Base-by-base conservation (phyloP, 164 flowering plant genomes). In the Aristolochia fimbriata region DNA sequence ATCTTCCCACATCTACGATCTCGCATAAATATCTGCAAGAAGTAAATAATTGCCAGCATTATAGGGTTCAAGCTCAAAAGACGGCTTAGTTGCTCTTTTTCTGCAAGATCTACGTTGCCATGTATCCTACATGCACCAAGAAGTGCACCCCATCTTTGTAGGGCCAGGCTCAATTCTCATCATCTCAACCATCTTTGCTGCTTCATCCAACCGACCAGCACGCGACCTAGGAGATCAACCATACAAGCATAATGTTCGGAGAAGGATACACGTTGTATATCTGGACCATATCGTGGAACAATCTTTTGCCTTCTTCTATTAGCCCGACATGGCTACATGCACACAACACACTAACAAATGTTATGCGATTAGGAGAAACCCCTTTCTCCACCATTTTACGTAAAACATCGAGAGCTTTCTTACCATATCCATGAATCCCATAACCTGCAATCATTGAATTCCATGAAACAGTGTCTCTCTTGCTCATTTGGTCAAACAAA, bases 401-500 rank as follows among this genome's bases (percentile, higher is more conserved):
- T 4, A 68, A 68, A 33, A 58, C 41, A 4, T 13, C 43, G 59
- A 63, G 53, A 8, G 67, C 66, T 47, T 63, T 41, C 37, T 37
- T 24, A 43, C 63, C 71, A 58, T 31, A 48, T 6, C 71, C 71
- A 68, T 68, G 51, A 41, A 63, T 45, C 22, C 63, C 66, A 63
- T 63, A 68, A 21, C 63, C 67, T 8, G 62, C 51, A 14, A 68
- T 59, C 63, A 68, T 68, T 14, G 71, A 51, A 60, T 68, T 68
- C 71, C 71, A 68, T 15, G 67, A 58, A 23, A 68, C 62, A 30
- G 47, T 54, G 46, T 63, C 62, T 49, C 63, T 53, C 19, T 46
- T 22, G 43, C 16, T 15, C 60, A 66, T 60, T 15, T 24, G 53
- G 21, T 60, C 55, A 67, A 92, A 92, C 55, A 87, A 73, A 4